Evolutionary conservation across 2,329 filamentous ascomycete species (phyloP).

Genomic region (Beauveria sp.): DNA sequence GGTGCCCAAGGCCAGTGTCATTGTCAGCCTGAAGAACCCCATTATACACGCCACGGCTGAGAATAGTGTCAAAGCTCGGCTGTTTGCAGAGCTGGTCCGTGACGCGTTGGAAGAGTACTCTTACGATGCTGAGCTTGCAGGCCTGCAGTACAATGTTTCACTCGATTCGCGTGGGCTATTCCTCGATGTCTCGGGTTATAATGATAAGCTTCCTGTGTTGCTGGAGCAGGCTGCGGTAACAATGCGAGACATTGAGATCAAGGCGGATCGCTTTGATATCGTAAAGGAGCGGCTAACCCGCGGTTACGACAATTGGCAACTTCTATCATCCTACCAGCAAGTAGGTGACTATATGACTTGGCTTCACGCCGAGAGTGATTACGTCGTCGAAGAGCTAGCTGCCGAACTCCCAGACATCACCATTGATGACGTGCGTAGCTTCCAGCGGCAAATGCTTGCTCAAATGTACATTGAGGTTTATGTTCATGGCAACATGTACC

Average conservation of each 20-base stretch:
- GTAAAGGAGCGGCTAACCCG: constrained; percentile 78
- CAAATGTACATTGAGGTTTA: constrained; percentile 85
- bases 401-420: constrained; percentile 70
- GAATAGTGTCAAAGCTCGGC: constrained; percentile 65
- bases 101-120: constrained; percentile 90
- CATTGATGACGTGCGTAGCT: constrained; percentile 64
- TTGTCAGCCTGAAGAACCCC: constrained; percentile 73
- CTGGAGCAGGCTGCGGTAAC: constrained; percentile 81
- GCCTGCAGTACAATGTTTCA: constrained; percentile 73
- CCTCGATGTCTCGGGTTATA: constrained; percentile 80
- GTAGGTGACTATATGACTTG: constrained; percentile 76
- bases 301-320: constrained; percentile 78
- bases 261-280: constrained; percentile 82
- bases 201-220: constrained; percentile 88
- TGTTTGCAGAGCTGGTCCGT: constrained; percentile 80
- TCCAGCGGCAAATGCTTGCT: constrained; percentile 71
- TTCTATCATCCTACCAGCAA: constrained; percentile 82
- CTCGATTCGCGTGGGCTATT: constrained; percentile 67
- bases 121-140: constrained; percentile 91
- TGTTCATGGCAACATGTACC: constrained; percentile 87
- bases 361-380: constrained; percentile 69
- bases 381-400: constrained; percentile 71
- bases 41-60: constrained; percentile 72
- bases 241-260: constrained; percentile 77
- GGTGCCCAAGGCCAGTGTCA: constrained; percentile 89